phyloP scores from a whole-genome alignment of 108 stramenopile species.

The Phaeodactylum tricornutum region DNA sequence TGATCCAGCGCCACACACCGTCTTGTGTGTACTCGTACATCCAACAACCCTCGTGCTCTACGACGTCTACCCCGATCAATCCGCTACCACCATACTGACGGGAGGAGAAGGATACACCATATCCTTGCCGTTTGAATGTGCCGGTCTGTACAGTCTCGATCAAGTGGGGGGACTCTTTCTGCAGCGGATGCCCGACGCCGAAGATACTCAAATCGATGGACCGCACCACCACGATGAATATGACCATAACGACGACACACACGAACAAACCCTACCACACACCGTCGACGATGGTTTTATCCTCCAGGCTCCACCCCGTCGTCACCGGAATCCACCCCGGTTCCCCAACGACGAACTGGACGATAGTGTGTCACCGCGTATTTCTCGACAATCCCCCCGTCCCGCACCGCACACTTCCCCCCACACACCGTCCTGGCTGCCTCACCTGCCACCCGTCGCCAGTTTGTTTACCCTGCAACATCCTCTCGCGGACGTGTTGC shows the following conservation, averaged over 20 bases:
- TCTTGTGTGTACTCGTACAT: conserved; percentile 56
- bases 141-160: conserved; percentile 30
- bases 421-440: not conserved
- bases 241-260: conserved; percentile 9
- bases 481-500: conserved; percentile 69
- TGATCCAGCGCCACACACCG: conserved; percentile 11
- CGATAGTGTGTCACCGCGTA: not conserved
- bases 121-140: conserved; percentile 59
- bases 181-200: conserved; percentile 26
- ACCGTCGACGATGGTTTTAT: conserved; percentile 26
- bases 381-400: not conserved
- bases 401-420: not conserved
- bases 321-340: too few species aligned
- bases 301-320: conserved; percentile 42
- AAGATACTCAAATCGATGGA: conserved; percentile 8
- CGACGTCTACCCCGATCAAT: conserved; percentile 41
- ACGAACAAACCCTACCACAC: too few species aligned
- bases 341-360: conserved; percentile 8
- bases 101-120: conserved; percentile 54
- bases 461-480: conserved; percentile 65
- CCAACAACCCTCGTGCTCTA: conserved; percentile 44
- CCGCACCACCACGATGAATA: not conserved
- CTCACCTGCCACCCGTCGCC: conserved; percentile 21
- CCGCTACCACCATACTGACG: not conserved
- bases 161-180: conserved; percentile 32